phyloP scores from a whole-genome alignment of 441 rosid species.

The Viola pubescens region DNA sequence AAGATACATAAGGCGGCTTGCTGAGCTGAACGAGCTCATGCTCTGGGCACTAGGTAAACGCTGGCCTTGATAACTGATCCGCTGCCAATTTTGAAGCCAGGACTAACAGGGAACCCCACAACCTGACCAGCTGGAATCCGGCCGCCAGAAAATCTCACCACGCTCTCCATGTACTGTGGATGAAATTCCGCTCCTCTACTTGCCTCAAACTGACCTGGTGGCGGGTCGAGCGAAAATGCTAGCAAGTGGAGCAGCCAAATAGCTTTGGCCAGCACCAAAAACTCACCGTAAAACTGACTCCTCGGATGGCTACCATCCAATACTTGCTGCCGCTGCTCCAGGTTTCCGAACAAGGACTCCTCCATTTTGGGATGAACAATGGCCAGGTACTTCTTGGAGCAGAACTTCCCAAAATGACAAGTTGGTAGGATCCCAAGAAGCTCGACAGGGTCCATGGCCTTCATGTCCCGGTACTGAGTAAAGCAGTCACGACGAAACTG shows the following conservation, averaged over 20 bases:
- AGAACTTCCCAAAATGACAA: slow-evolving; percentile 82
- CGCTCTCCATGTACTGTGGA: slow-evolving; percentile 83
- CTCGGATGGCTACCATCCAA: slow-evolving; percentile 68
- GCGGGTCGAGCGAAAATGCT: slow-evolving; percentile 80
- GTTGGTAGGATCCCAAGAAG: slow-evolving; percentile 81
- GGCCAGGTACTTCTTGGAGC: slow-evolving; percentile 69
- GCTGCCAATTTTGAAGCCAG: slow-evolving; percentile 83
- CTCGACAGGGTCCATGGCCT: slow-evolving; percentile 90
- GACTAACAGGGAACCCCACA: slow-evolving; percentile 83
- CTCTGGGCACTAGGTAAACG: slow-evolving; percentile 61
- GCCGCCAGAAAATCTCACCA: slow-evolving; percentile 53
- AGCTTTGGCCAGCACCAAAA: slow-evolving; percentile 68
- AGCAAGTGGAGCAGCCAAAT: slow-evolving; percentile 89
- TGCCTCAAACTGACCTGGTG: slow-evolving; percentile 79
- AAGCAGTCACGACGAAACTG: slow-evolving; percentile 84
- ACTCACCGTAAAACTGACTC: slow-evolving; percentile 73
- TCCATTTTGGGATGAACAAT: slow-evolving; percentile 92
- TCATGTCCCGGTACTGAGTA: slow-evolving; percentile 81
- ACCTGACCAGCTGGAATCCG: slow-evolving; percentile 65
- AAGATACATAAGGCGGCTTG: background rate
- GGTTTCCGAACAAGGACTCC: slow-evolving; percentile 78
- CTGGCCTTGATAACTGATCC: slow-evolving; percentile 73
- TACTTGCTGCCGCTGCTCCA: slow-evolving; percentile 62
- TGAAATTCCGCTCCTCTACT: slow-evolving; percentile 82
- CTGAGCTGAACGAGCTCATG: slow-evolving; percentile 19